Conservation (phyloP, 306 rosid genomes). For the Rubus idaeus region DNA sequence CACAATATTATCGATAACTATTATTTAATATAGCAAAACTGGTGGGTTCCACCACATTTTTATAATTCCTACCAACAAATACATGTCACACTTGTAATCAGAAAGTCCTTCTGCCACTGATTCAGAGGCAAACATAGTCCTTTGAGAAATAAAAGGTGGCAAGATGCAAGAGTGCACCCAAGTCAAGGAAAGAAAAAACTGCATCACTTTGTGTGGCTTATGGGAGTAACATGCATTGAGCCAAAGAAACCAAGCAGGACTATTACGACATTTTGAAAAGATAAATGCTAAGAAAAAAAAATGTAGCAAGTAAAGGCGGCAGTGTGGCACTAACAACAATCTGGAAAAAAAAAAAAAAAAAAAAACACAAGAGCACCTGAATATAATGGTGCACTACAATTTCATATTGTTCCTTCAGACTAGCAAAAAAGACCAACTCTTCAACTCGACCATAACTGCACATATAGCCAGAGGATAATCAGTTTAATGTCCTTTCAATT, state of each 20-base stretch:
- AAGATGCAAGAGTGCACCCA: background rate
- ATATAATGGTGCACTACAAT: constrained; percentile 91
- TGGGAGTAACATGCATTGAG: background rate
- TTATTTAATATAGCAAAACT: background rate
- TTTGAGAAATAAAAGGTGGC: background rate
- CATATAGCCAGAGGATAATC: constrained; percentile 31
- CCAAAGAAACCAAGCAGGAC: constrained; percentile 14
- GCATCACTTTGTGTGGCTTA: background rate
- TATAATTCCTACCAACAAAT: background rate
- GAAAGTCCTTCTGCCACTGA: background rate
- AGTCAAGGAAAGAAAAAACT: background rate
- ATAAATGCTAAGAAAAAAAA: background rate
- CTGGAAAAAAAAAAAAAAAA: background rate
- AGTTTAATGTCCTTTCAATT: constrained; percentile 21
- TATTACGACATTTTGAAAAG: background rate
- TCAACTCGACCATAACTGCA: constrained; percentile 96
- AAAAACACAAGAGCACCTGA: constrained; percentile 58
- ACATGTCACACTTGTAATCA: background rate
- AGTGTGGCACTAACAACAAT: background rate
- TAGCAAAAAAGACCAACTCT: constrained; percentile 91
- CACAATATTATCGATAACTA: background rate
- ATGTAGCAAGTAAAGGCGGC: background rate
- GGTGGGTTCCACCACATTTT: background rate
- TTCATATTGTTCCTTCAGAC: constrained; percentile 90
- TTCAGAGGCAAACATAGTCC: background rate